Base-by-base conservation (phyloP, 257 asterid genomes). In the Nemophila menziesii region DNA sequence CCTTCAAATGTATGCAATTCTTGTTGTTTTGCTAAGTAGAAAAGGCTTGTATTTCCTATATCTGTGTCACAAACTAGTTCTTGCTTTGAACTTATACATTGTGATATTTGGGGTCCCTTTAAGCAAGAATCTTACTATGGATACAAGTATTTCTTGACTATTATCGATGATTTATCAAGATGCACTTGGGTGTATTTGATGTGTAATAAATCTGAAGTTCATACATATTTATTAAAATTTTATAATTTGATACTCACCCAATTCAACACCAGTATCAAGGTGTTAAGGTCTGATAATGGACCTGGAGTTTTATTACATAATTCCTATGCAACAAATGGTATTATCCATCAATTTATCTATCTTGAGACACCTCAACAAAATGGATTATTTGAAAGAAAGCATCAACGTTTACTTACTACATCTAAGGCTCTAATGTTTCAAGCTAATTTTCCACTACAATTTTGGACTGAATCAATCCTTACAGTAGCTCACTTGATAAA, bases 91-190 rank as follows among this genome's bases (percentile, higher is more conserved):
- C 16, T 37, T 13, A 1, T 37, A 5, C 42, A 37, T 13, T 37
- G 42, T 37, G 42, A 37, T 11, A 13, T 37, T 6, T 37, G 42
- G 42, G 42, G 16, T 1, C 42, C 42, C 4, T 37, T 12, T 37
- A 13, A 37, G 2, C 4, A 3, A 5, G 1, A 3, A 1, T 37
- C 42, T 2, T 11, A 13, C 15, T 5, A 8, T 37, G 13, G 42
- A 1, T 16, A 16, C 16, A 1, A 19, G 1, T 42, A 42, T 42
- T 42, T 42, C 4, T 37, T 11, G 5, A 37, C 13, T 4, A 6
- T 44, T 12, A 11, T 44, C 4, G 52, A 47, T 47, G 52, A 47
- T 47, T 14, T 5, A 1, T 5, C 12, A 14, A 29, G 42, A 18
- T n/a, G 11, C 11, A 15, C 33, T 4, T 22, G 49, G 33, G 17